Conservation (phyloP, 1,284 basidiomycete genomes). For the Rhizoctonia solani region DNA sequence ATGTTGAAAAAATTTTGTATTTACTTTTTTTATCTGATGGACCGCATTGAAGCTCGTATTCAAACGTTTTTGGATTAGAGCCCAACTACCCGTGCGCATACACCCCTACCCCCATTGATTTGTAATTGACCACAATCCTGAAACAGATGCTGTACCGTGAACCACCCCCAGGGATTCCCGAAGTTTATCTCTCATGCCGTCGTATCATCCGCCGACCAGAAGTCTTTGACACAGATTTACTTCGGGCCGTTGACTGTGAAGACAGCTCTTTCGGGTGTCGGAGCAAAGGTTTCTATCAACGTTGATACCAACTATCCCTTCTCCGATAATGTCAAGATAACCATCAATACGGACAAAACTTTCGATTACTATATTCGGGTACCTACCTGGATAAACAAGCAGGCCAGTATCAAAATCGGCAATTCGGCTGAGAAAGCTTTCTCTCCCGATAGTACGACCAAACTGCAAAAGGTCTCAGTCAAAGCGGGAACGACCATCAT, state of each 20-base stretch:
- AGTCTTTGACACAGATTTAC: conserved; percentile 59
- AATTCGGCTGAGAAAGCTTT: conserved; percentile 47
- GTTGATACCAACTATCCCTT: conserved; percentile 62
- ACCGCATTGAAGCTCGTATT: conserved; percentile 12
- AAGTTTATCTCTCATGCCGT: conserved; percentile 65
- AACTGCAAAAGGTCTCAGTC: conserved; percentile 54
- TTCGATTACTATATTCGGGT: conserved; percentile 62
- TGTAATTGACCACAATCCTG: background rate
- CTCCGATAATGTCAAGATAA: conserved; percentile 56
- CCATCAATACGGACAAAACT: conserved; percentile 53
- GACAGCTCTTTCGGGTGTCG: conserved; percentile 53
- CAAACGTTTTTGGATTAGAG: conserved; percentile 40
- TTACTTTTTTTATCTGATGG: background rate
- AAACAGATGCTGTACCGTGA: conserved; percentile 61
- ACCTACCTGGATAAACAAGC: conserved; percentile 56
- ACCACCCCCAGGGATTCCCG: conserved; percentile 62
- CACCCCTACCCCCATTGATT: background rate
- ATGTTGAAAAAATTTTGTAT: background rate
- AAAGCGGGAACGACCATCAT: conserved; percentile 54
- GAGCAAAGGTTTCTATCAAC: conserved; percentile 48
- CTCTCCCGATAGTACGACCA: conserved; percentile 49
- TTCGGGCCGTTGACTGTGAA: conserved; percentile 58
- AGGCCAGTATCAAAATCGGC: conserved; percentile 57
- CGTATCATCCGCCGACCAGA: conserved; percentile 54
- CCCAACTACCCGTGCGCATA: conserved; percentile 46